Evolutionary conservation across 169 alveolate species (phyloP).

Genomic region (Cryptosporidium parvum): DNA sequence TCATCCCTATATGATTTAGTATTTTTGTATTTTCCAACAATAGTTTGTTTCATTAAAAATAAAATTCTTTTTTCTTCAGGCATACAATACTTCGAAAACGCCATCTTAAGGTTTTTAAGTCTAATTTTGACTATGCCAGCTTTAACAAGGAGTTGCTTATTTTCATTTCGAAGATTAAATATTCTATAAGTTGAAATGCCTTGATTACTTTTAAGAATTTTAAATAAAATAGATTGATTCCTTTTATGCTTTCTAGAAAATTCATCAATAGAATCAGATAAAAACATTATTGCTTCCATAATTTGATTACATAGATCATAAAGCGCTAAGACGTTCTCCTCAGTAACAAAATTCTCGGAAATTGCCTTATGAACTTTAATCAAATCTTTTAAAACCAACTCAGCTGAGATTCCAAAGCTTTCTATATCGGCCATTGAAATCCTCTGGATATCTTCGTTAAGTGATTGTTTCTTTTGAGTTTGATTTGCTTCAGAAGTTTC

Average conservation of each 20-base stretch:
- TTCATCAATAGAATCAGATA: background rate
- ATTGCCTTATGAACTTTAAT: background rate
- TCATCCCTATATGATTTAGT: background rate
- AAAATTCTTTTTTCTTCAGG: background rate
- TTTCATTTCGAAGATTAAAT: background rate
- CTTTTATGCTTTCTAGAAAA: background rate
- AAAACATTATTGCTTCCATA: background rate
- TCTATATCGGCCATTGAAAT: background rate
- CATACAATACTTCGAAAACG: constrained; percentile 37
- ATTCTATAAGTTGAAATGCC: background rate
- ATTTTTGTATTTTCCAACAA: constrained; percentile 4
- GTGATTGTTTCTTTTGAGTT: background rate
- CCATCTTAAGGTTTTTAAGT: background rate
- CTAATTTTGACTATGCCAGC: constrained; percentile 15
- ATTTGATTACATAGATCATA: background rate
- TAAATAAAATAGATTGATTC: background rate
- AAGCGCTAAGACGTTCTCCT: background rate
- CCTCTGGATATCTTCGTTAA: too few species aligned
- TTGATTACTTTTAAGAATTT: background rate
- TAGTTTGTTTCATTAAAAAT: constrained; percentile 13
- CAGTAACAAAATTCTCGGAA: background rate
- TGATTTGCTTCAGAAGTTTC: too few species aligned
- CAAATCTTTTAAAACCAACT: background rate
- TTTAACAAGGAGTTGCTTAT: background rate
- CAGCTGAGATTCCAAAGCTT: background rate